Evolutionary conservation across 2,329 filamentous ascomycete species (phyloP).

Genomic region (Claviceps citrina): DNA sequence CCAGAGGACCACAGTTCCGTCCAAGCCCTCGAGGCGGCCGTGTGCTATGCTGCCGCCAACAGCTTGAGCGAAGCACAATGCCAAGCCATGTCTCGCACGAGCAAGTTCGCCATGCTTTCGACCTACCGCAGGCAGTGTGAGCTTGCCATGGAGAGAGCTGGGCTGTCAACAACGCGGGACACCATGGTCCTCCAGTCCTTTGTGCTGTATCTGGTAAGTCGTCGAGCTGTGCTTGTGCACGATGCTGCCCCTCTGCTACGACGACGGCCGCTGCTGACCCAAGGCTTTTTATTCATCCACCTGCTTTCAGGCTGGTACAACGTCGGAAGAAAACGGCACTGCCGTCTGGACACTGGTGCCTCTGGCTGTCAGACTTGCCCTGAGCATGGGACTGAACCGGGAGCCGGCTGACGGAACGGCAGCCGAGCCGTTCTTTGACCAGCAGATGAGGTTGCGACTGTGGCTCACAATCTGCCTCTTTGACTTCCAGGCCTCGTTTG

Average conservation of each 20-base stretch:
- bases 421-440: constrained; percentile 6
- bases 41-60: constrained; percentile 12
- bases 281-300: too few relatives aligned
- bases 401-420: background rate
- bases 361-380: constrained; percentile 6
- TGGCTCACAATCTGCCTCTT: constrained; percentile 7
- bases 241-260: too few relatives aligned
- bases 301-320: constrained; percentile 5
- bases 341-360: constrained; percentile 7
- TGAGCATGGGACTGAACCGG: constrained; percentile 4
- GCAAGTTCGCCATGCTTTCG: constrained; percentile 7
- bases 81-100: constrained; percentile 6
- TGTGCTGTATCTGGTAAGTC: constrained; percentile 12
- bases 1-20: constrained; percentile 6
- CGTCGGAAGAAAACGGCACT: constrained; percentile 4
- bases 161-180: constrained; percentile 13
- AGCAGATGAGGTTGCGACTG: constrained; percentile 6
- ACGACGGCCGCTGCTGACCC: too few relatives aligned
- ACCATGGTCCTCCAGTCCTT: constrained; percentile 16
- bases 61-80: constrained; percentile 14
- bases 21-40: constrained; percentile 9
- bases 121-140: constrained; percentile 7
- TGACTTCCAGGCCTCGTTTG: constrained; percentile 6
- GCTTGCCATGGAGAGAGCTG: constrained; percentile 10
- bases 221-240: background rate